Base-by-base conservation (phyloP, 2,329 filamentous ascomycete genomes). In the Trichoderma pleuroti region DNA sequence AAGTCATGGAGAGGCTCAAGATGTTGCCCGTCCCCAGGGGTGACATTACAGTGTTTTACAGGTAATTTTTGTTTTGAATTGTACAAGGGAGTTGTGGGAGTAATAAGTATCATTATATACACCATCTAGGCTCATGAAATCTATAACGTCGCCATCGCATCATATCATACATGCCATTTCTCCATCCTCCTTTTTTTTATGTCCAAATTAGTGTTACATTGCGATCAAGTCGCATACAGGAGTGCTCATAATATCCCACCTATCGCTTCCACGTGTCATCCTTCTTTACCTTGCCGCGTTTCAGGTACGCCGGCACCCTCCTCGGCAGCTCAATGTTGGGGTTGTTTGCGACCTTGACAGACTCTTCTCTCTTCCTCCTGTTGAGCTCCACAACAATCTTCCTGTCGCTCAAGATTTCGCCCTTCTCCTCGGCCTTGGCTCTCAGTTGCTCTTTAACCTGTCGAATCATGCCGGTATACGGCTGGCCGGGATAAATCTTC, bases 1-100 rank as follows among this genome's bases (percentile, higher is more conserved):
- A 92, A 76, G 89, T 94, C 18, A 85, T 93, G 81, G 88, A 89
- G 46, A 89, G 86, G 78, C 80, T 96, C 61, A 90, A 88, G 79
- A 85, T 82, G 42, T 82, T 90, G 36, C 84, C 83, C 3, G 81
- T 84, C 28, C 83, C 85, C 8, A 82, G 82, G 71, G 85, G 84
- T 6, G 88, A 89, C 71, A 73, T 88, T 72, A 84, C 84, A 0
- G 82, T 89, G 8, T 80, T 89, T 59, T 88, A 89, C 75, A 81
- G 84, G 68, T 88, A 78, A 77, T n/a, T 65, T 46, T 12, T 21
- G 2, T 7, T 52, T 52, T 11, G 1, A 24, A 12, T 28, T 24
- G 0, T 14, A 28, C 16, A 42, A 32, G 39, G 65, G 65, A 42
- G 63, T 68, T 68, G 2, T 24, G 28, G 49, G 49, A 60, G 63